phyloP scores from a whole-genome alignment of 495 filamentous ascomycete genomes.

The Physcia stellaris region DNA sequence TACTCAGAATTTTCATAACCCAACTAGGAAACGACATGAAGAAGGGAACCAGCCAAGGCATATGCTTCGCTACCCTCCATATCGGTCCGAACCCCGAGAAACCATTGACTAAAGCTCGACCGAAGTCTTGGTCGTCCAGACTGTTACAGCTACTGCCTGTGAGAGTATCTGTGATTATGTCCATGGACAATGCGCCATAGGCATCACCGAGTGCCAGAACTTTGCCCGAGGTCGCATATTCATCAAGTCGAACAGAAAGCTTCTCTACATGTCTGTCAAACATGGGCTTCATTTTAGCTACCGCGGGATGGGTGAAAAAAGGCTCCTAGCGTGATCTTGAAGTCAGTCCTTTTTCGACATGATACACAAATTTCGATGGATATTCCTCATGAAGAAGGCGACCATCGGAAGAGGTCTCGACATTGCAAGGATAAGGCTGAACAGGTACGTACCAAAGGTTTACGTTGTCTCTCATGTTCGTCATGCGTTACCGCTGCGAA shows the following conservation, averaged over 20 bases:
- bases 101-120: neutral
- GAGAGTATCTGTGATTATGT: conserved; percentile 29
- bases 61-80: neutral
- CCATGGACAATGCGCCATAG: conserved; percentile 21
- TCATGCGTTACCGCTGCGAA: conserved; percentile 17
- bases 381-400: no score
- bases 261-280: conserved; percentile 10
- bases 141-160: conserved; percentile 2
- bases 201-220: conserved; percentile 18
- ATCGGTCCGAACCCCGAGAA: conserved; percentile 4
- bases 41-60: neutral
- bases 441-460: no score
- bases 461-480: no score
- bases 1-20: neutral
- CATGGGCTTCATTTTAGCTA: conserved; percentile 12
- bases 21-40: neutral
- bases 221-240: conserved; percentile 5
- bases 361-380: no score
- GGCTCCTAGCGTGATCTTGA: conserved; percentile 17
- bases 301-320: conserved; percentile 20
- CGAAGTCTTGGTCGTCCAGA: conserved; percentile 10
- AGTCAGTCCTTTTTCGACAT: no score
- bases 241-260: conserved; percentile 9
- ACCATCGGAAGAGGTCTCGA: no score
- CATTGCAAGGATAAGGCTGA: no score